Base-by-base conservation (phyloP, 2,329 filamentous ascomycete genomes). In the Eutypella sp. region DNA sequence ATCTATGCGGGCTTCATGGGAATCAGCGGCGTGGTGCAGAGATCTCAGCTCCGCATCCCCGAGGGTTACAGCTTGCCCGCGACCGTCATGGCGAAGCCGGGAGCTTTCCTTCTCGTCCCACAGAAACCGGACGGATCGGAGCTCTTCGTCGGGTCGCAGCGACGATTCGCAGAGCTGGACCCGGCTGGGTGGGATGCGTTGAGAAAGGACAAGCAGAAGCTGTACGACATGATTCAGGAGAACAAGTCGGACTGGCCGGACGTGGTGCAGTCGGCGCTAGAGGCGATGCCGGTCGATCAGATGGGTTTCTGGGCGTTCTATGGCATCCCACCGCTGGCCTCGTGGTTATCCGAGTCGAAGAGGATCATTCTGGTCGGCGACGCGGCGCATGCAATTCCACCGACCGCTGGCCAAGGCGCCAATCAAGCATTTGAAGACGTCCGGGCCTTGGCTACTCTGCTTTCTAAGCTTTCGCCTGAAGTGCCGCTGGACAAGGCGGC, bases 361-460 rank as follows among this genome's bases (percentile, higher is more conserved):
- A 52, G 64, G 1, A 65, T 72, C 4, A 56, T 75, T 3, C 68
- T 79, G 15, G 55, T 76, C 1, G 73, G 73, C 0, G 73, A 76
- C 24, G 70, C 69, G 4, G 73, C 72, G 1, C 72, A 76, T 42
- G 73, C 70, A 0, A 69, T 76, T 13, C 72, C 72, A 0, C 73
- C 72, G 0, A 68, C 68, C 0, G 68, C 71, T 0, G 72, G 73
- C 0, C 73, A 75, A 47, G 70, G 73, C 0, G 63, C 68, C 1
- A 74, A 73, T 44, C 69, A 74, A 40, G 71, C 71, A 0, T 70
- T 74, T 27, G 75, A 79, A 48, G 76, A 80, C 47, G 68, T 71
- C 1, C 72, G 70, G 43, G 68, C 65, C 0, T 64, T 77, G 20
- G 67, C 72, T 2, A 55, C 71, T 3, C 51, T 78, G 0, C 44